Evolutionary conservation across 148 eudicot species (phyloP), one percentile per base, ranked within the genome.

Genomic region (Vaccinium macrocarpon): DNA sequence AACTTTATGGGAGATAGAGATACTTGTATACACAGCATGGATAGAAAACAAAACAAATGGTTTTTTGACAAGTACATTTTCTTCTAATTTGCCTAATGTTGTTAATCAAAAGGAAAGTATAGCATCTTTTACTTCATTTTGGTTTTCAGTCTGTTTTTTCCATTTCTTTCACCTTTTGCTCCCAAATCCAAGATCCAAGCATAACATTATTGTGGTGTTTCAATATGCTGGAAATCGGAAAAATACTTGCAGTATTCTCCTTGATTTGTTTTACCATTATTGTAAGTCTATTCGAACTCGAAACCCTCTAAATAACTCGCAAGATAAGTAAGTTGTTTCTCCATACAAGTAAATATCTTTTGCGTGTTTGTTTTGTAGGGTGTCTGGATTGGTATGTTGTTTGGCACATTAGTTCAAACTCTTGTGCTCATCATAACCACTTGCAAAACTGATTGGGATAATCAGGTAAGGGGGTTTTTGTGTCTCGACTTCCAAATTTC

Each of bases 361-460:
- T 49, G 56, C 10, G 9, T 3, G 16, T 52, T 87, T 71, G 25
- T 84, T 15, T 55, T 55, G 71, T 64, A 90, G 92, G 92, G 92
- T 76, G 91, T 90, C 55, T 90, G 92, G 92, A 81, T 82, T 72
- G 92, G 92, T 46, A 90, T 90, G 92, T 11, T 88, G 53, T 35
- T 88, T 48, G 92, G 92, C 23, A 90, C 89, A 25, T 81, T 90
- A 2, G 59, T 87, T 25, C 92, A 90, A 51, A 88, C 92, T 6
- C 42, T 81, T 57, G 84, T 90, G 1, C 87, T 90, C 57, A 0
- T 87, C 9, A 84, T 87, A 79, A 84, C 88, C 66, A 88, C 92
- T 12, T 84, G 70, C 49, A 90, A 48, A 87, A 90, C 91, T 23
- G 92, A 90, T 70, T 90, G 92, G 92, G 89, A 90, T 13, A 86